These are phyloP conservation scores for Ceratopteris richardii DNA, from an alignment of 75 land plant genomes.

Conservation along the genomic window DNA sequence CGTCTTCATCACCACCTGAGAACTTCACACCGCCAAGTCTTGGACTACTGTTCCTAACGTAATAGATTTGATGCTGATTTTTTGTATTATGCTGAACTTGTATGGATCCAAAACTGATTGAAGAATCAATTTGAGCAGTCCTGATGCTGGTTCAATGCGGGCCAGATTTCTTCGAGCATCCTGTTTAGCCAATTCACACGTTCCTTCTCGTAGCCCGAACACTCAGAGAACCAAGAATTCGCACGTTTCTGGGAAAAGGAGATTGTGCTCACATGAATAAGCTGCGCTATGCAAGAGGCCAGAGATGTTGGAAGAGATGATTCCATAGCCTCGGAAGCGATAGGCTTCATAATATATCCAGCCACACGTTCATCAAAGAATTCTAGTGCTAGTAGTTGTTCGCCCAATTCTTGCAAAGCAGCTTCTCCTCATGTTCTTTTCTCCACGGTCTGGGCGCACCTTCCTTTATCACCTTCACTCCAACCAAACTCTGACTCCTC, in stretches of 20 bases:
- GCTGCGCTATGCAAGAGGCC: background rate
- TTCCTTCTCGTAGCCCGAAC: background rate
- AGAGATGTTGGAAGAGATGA: slow-evolving; percentile 1
- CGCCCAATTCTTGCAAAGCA: too few species aligned
- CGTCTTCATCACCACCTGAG: slow-evolving; percentile 21
- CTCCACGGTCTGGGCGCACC: too few species aligned
- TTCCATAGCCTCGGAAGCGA: too few species aligned
- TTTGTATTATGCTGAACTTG: slow-evolving; percentile 23
- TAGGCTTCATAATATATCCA: too few species aligned
- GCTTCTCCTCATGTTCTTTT: too few species aligned
- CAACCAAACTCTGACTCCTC: too few species aligned
- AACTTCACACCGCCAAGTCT: slow-evolving; percentile 25
- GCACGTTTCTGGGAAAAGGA: background rate
- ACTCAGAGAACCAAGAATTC: background rate
- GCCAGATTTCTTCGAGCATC: slow-evolving; percentile 29
- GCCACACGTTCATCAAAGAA: too few species aligned
- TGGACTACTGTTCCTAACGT: slow-evolving; percentile 20
- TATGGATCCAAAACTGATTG: slow-evolving; percentile 37
- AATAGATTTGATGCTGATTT: slow-evolving; percentile 17
- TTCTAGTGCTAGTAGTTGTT: too few species aligned
- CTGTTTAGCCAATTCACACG: slow-evolving; percentile 24
- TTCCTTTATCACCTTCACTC: too few species aligned
- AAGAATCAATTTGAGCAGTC: slow-evolving; percentile 16
- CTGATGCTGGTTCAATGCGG: slow-evolving; percentile 25
- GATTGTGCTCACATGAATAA: background rate